A percentile compares a stretch with the other conserved stretches of the same genome.
Evolutionary conservation across 1,139 yeast species (phyloP).

Genomic region (Pichia sp.): DNA sequence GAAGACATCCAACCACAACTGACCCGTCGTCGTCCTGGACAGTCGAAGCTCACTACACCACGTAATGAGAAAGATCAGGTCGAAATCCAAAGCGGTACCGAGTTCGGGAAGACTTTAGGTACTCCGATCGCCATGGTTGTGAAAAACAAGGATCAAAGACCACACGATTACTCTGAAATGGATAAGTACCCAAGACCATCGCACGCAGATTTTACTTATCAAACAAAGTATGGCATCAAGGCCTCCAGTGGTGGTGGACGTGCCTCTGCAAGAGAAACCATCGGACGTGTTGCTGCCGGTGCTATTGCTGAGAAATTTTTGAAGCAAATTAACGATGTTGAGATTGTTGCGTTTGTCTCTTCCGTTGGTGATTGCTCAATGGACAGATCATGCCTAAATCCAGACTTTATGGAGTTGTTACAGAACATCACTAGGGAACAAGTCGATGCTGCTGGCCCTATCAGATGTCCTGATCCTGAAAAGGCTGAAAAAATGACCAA

Average conservation of each 20-base stretch:
- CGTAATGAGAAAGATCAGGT: slow-evolving; percentile 92
- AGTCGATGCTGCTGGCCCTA: slow-evolving; percentile 84
- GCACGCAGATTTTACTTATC: slow-evolving; percentile 94
- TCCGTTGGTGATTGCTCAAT: slow-evolving; percentile 79
- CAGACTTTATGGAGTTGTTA: slow-evolving; percentile 60
- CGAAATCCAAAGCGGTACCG: slow-evolving; percentile 91
- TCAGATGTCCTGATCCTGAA: slow-evolving; percentile 82
- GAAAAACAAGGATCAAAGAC: slow-evolving; percentile 91
- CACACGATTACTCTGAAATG: slow-evolving; percentile 91
- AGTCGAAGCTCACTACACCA: slow-evolving; percentile 86
- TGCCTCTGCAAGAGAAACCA: slow-evolving; percentile 95
- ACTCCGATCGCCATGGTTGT: slow-evolving; percentile 95
- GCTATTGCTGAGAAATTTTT: slow-evolving; percentile 94
- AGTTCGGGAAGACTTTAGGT: slow-evolving; percentile 84
- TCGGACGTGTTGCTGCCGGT: slow-evolving; percentile 98
- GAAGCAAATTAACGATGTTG: slow-evolving; percentile 71
- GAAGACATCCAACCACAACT: slow-evolving; percentile 92
- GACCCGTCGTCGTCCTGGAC: slow-evolving; percentile 97
- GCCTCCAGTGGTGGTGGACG: slow-evolving; percentile 97
- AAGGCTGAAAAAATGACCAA: slow-evolving; percentile 78
- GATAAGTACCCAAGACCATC: slow-evolving; percentile 96
- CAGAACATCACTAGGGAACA: slow-evolving; percentile 78
- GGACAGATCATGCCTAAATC: slow-evolving; percentile 65
- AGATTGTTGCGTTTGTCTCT: slow-evolving; percentile 93
- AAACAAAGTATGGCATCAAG: slow-evolving; percentile 84